phyloP scores from a whole-genome alignment of 2,329 filamentous ascomycete species.

The Talaromyces sp. region DNA sequence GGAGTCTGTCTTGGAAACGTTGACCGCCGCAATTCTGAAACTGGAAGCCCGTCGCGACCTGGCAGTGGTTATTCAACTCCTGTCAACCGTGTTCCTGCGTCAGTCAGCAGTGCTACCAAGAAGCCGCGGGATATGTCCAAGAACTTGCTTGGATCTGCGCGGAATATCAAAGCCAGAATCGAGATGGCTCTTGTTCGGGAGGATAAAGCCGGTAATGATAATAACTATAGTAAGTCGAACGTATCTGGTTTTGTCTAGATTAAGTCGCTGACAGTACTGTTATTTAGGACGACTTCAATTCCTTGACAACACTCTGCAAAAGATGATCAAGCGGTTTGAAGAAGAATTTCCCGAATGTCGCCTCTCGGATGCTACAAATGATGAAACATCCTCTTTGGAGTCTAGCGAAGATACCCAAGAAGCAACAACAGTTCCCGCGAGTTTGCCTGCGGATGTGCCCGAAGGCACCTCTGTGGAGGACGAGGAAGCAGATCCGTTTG shows the following conservation, averaged over 20 bases:
- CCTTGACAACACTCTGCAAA: constrained; percentile 79
- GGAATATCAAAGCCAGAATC: constrained; percentile 78
- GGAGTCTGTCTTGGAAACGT: constrained; percentile 85
- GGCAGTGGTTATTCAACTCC: constrained; percentile 52
- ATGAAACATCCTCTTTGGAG: constrained; percentile 27
- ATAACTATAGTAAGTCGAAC: constrained; percentile 64
- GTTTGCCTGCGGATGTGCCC: constrained; percentile 19
- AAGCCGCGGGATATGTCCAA: constrained; percentile 92
- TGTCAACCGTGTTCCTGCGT: constrained; percentile 45
- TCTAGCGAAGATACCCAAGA: constrained; percentile 26
- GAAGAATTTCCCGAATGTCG: constrained; percentile 80
- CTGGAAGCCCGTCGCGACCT: constrained; percentile 35
- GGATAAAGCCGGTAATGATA: constrained; percentile 63
- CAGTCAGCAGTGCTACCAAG: constrained; percentile 40
- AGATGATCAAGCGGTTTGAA: constrained; percentile 93
- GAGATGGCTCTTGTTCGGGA: constrained; percentile 79
- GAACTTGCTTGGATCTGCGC: constrained; percentile 76
- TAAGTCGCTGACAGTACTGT: constrained; percentile 19
- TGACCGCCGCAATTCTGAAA: constrained; percentile 46
- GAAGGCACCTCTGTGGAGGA: constrained; percentile 31
- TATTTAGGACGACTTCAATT: constrained; percentile 68
- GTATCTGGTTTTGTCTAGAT: background rate
- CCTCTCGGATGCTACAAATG: constrained; percentile 16
- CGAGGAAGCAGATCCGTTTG: constrained; percentile 38
- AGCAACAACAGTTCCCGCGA: constrained; percentile 26